A percentile compares a stretch with the other conserved stretches of the same genome.
Conservation (phyloP, 116 monocot genomes). For the Zostera marina region DNA sequence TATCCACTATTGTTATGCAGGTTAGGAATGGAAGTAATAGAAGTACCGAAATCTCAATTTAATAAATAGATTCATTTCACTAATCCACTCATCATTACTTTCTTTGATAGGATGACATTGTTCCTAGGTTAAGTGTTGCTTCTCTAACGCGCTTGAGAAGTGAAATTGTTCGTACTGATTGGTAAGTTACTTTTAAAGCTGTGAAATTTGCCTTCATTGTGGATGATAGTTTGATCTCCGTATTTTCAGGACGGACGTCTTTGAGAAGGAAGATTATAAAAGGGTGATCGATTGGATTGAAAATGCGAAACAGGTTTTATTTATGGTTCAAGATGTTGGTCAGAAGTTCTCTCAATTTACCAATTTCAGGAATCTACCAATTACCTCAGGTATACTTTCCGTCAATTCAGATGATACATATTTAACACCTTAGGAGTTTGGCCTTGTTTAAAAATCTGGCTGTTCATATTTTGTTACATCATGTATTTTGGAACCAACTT, state of each 20-base stretch:
- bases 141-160: conserved; percentile 64
- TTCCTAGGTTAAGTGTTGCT: conserved; percentile 82
- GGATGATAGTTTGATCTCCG: neutral
- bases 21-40: conserved; percentile 11
- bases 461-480: too few relatives aligned
- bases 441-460: too few relatives aligned
- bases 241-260: conserved; percentile 48
- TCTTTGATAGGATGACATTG: conserved; percentile 72
- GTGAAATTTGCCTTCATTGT: too few relatives aligned
- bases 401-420: neutral
- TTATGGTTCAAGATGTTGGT: too few relatives aligned
- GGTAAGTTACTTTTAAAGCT: conserved; percentile 21
- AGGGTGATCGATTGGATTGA: conserved; percentile 54
- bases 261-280: conserved; percentile 75
- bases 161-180: conserved; percentile 89
- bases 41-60: neutral
- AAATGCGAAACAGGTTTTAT: too few relatives aligned
- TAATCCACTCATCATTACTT: conserved; percentile 3
- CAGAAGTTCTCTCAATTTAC: too few relatives aligned
- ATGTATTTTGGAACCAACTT: too few relatives aligned
- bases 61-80: neutral
- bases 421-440: neutral
- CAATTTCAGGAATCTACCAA: too few relatives aligned
- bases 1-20: conserved; percentile 85
- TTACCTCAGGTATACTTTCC: conserved; percentile 17